Evolutionary conservation across 2,329 filamentous ascomycete species (phyloP).

Genomic region (Sordariomycetes sp.): DNA sequence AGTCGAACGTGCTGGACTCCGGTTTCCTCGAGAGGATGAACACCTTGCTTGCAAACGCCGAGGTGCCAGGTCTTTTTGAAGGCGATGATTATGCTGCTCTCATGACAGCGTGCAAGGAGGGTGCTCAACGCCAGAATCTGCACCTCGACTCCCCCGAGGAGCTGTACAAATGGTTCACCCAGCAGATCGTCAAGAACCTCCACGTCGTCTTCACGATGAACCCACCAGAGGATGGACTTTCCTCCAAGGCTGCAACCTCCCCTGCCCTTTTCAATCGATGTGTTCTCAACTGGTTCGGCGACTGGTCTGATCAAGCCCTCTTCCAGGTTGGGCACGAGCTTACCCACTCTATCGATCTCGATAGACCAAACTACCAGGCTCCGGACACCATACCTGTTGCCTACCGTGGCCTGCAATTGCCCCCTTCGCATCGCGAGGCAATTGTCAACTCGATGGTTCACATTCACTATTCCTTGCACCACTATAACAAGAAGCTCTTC

Average conservation of each 20-base stretch:
- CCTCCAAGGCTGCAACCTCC: slow-evolving; percentile 93
- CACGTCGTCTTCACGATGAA: slow-evolving; percentile 99
- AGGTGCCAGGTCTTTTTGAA: slow-evolving; percentile 96
- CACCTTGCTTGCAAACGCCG: slow-evolving; percentile 95
- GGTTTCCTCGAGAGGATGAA: slow-evolving; percentile 99
- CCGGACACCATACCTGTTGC: slow-evolving; percentile 90
- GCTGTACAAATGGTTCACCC: slow-evolving; percentile 99
- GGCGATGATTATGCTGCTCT: slow-evolving; percentile 97
- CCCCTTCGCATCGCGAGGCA: slow-evolving; percentile 81
- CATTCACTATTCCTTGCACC: slow-evolving; percentile 88
- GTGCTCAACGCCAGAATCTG: slow-evolving; percentile 88
- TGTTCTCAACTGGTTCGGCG: slow-evolving; percentile 98
- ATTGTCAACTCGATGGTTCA: slow-evolving; percentile 99
- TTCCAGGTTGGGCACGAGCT: slow-evolving; percentile 97
- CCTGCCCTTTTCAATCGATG: slow-evolving; percentile 98
- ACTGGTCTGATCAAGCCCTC: slow-evolving; percentile 98
- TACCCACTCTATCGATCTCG: slow-evolving; percentile 91
- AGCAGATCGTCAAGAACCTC: slow-evolving; percentile 97
- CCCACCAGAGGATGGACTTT: slow-evolving; percentile 87
- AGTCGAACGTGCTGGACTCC: slow-evolving; percentile 95
- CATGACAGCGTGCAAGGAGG: slow-evolving; percentile 99
- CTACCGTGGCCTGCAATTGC: slow-evolving; percentile 75
- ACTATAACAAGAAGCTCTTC: slow-evolving; percentile 78
- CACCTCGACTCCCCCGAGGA: slow-evolving; percentile 97
- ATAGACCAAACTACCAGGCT: slow-evolving; percentile 74